A percentile compares a stretch with the other conserved stretches of the same genome.
Evolutionary conservation across 441 rosid species (phyloP).

Genomic region (Macaranga tanarius): DNA sequence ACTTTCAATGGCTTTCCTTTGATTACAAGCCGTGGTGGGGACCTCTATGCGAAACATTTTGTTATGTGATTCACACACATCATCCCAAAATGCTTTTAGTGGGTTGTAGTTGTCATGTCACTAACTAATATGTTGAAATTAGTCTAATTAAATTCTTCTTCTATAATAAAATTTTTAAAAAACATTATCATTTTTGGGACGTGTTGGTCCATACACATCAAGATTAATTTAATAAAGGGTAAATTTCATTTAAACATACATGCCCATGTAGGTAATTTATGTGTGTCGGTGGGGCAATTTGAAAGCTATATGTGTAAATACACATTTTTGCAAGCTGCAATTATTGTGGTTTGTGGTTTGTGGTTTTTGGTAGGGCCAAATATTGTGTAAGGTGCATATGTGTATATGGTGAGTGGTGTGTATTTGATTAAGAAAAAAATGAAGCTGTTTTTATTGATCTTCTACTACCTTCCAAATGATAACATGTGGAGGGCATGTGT

Average conservation of each 20-base stretch:
- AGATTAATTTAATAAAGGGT: neutral
- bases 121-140: neutral
- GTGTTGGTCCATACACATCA: neutral
- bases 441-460: no score
- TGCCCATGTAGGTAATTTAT: neutral
- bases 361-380: neutral
- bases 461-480: neutral
- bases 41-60: neutral
- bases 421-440: neutral
- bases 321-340: neutral
- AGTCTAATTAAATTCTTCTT: neutral
- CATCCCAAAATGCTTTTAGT: neutral
- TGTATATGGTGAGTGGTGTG: neutral
- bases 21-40: constrained; percentile 19
- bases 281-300: constrained; percentile 1
- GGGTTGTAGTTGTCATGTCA: constrained; percentile 26
- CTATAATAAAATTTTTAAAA: neutral
- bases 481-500: neutral
- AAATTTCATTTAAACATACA: neutral
- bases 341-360: neutral
- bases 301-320: neutral
- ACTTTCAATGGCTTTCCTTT: neutral
- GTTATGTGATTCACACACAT: neutral
- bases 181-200: neutral
- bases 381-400: neutral